These are phyloP conservation scores for Exophiala calicioides DNA, from an alignment of 2,329 filamentous ascomycete species.

Conservation along the genomic window DNA sequence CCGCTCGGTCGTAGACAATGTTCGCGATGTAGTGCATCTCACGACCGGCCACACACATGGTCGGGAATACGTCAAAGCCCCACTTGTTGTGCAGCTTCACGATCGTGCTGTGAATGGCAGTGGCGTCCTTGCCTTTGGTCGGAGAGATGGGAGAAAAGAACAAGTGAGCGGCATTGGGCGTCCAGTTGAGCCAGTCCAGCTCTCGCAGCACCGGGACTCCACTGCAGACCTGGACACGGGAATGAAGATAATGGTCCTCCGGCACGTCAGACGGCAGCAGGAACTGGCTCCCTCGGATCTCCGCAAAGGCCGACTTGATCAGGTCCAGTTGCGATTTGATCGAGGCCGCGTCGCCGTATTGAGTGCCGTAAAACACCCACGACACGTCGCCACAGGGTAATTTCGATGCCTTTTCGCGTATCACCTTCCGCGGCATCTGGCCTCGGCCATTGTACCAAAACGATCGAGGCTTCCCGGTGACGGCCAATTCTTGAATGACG, in stretches of 20 bases:
- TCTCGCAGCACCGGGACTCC: constrained; percentile 34
- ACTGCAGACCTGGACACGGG: constrained; percentile 33
- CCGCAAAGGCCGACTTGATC: constrained; percentile 33
- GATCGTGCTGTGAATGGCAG: constrained; percentile 33
- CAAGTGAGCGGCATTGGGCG: constrained; percentile 38
- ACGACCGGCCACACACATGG: constrained; percentile 30
- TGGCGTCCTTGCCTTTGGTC: constrained; percentile 37
- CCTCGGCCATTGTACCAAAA: constrained; percentile 33
- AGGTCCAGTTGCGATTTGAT: constrained; percentile 33
- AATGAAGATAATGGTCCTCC: constrained; percentile 35
- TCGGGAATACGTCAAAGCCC: constrained; percentile 30
- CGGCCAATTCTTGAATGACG: constrained; percentile 36
- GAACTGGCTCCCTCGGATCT: constrained; percentile 37
- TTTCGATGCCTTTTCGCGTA: constrained; percentile 34
- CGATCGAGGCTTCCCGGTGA: constrained; percentile 34
- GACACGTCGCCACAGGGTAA: constrained; percentile 33
- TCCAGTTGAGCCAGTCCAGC: constrained; percentile 39
- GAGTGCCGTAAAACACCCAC: constrained; percentile 37
- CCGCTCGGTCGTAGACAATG: constrained; percentile 37
- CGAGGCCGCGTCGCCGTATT: constrained; percentile 33
- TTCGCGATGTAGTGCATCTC: constrained; percentile 41
- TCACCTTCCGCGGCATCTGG: constrained; percentile 34
- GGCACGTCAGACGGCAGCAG: constrained; percentile 36
- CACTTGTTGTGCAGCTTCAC: constrained; percentile 29
- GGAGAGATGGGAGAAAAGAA: constrained; percentile 40